Conservation (phyloP, 805 yeast species). For the Ogataea saltuana region DNA sequence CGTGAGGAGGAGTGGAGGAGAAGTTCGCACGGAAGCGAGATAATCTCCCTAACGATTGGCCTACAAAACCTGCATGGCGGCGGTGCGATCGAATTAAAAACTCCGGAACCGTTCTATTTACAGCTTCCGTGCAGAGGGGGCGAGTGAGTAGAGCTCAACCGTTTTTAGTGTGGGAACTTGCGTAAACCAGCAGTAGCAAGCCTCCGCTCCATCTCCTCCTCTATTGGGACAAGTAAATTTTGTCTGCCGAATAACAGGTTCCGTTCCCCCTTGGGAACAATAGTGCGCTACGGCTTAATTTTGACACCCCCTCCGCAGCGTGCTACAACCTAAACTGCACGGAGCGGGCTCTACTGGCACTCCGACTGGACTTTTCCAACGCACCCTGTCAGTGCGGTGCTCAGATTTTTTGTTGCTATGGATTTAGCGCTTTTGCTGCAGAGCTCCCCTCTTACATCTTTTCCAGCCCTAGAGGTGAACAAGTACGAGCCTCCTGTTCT, state of each 20-base stretch:
- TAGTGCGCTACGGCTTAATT: neutral
- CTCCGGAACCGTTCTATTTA: conserved; percentile 6
- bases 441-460: neutral
- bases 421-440: neutral
- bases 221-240: conserved; percentile 4
- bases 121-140: conserved; percentile 17
- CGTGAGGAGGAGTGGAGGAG: too few species aligned
- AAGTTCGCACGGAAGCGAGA: too few species aligned
- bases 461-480: too few species aligned
- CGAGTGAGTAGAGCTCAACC: neutral
- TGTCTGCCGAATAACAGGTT: neutral
- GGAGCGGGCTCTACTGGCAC: neutral
- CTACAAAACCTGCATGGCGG: too few species aligned
- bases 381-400: too few species aligned
- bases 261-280: conserved; percentile 3
- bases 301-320: too few species aligned
- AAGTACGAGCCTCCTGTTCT: conserved; percentile 7
- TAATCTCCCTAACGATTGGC: too few species aligned
- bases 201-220: conserved; percentile 24
- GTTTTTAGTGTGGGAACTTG: neutral
- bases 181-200: neutral
- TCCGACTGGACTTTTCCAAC: conserved; percentile 1
- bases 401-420: neutral
- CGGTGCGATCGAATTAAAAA: conserved; percentile 16
- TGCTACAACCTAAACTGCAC: too few species aligned